Evolutionary conservation across 768 basidiomycete species (phyloP), one percentile per base, ranked within the genome.

Genomic region (Sarcodon sp.): DNA sequence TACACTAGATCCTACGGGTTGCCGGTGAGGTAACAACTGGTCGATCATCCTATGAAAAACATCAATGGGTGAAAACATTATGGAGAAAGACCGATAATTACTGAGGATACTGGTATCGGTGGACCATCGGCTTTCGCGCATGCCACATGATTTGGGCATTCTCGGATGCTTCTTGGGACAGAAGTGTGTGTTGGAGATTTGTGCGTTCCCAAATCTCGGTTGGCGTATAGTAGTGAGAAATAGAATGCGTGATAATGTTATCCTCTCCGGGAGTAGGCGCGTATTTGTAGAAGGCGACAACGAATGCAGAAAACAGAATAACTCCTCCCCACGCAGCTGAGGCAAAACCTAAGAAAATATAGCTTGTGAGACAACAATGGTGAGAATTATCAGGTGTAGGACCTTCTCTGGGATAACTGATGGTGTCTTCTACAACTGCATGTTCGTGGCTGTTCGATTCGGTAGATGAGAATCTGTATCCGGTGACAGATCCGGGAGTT

Each of bases 101-200:
- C 87, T 84, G 80, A 47, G 85, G 80, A 60, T 79, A 83, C 54
- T 81, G 71, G 59, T 75, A 80, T 36, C 83, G 73, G 59, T 79
- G 76, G 35, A 83, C 70, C 12, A 51, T 52, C 45, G 70, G 55
- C 66, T 71, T 57, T 62, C 69, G 62, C 60, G 69, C 55, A 64
- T 68, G 53, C 56, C 69, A 54, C 35, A 77, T 57, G 8, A 78
- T 55, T 46, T 70, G 53, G 41, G 58, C 64, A 8, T 70, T 65
- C 47, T 72, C 64, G 51, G 75, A 66, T 48, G 61, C 56, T 51
- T 74, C 61, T 50, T 69, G 60, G 50, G 66, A 63, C 61, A 68
- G 59, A 5, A 67, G 65, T 0, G 79, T 69, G 60, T 87, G 79
- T 53, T 74, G 71, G 51, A 73, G 71, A 54, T 79, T 81, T 54